Evolutionary conservation across 345 rosid species (phyloP), one percentile per base, ranked within the genome.

Genomic region (Melaleuca alternifolia): DNA sequence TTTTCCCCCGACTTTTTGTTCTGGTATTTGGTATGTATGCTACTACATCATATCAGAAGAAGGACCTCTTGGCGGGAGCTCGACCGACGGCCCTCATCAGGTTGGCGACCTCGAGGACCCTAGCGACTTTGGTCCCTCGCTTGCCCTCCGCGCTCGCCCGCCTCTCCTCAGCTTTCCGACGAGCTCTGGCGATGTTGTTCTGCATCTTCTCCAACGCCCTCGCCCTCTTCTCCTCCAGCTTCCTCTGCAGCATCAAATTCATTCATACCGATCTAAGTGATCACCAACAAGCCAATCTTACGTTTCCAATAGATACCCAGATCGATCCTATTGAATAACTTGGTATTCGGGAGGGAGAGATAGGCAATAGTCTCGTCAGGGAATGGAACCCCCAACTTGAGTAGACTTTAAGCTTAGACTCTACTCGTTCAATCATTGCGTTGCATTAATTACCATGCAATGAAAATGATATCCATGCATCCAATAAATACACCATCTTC

Each of bases 11-110:
- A 33, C 37, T 59, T 15, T 33, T 3, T 12, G 71, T 59, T 37
- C 81, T 24, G 61, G 24, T n/a, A 18, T 18, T 33, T 10, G 48
- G 82, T 48, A 30, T 28, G 54, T 48, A 33, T 86, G 24, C 14
- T 48, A 20, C 30, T 51, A 57, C 28, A 2, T 28, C 28, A 62
- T 12, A 12, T 91, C 79, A 93, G 86, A 96, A 97, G 94, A 95
- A 95, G 82, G 99, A 94, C 4, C 95, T 90, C 88, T 97, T 97
- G 15, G 91, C 91, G 10, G 99, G 99, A 85, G 99, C 88, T 87
- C 98, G 88, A 16, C 99, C 99, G 44, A 96, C 92, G n/a, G 98
- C 98, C 89, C 94, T 94, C 98, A 97, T 95, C 88, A 97, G 92
- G 91, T 95, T 96, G 89, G 97, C 92, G 6, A 95, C 88, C 87